Evolutionary conservation across 106 monocot species (phyloP).

Genomic region (Acanthochlamys bracteata): DNA sequence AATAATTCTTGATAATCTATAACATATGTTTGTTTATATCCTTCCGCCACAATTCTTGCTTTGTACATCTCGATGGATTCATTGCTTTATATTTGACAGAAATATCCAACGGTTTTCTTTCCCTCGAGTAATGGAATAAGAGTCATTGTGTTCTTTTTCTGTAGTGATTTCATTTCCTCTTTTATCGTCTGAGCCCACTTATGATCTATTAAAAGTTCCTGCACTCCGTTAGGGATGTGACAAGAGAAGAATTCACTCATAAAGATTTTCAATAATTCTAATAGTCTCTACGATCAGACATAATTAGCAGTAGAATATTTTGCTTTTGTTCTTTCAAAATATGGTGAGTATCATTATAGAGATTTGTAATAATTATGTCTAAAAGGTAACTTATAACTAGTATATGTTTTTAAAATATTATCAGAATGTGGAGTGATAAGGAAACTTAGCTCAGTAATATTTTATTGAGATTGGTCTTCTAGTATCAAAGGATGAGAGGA

Average conservation of each 20-base stretch:
- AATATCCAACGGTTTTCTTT: background rate
- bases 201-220: constrained; percentile 2
- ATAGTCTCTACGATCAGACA: background rate
- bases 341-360: no score
- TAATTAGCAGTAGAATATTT: background rate
- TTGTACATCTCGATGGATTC: constrained; percentile 4
- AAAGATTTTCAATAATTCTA: background rate
- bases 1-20: constrained; percentile 7
- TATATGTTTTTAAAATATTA: no score
- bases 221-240: no score
- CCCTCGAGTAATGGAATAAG: background rate
- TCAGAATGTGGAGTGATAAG: no score
- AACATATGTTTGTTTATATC: constrained; percentile 1
- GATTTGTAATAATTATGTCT: background rate
- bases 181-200: background rate
- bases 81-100: no score
- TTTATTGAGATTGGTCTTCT: no score
- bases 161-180: background rate
- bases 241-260: background rate
- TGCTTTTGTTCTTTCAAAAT: no score
- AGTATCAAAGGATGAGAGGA: no score
- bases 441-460: no score
- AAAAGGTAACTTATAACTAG: no score
- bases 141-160: constrained; percentile 1
- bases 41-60: constrained; percentile 1